Base-by-base conservation (phyloP, 805 yeast genomes). In the Cyberlindnera xylosilytica region DNA sequence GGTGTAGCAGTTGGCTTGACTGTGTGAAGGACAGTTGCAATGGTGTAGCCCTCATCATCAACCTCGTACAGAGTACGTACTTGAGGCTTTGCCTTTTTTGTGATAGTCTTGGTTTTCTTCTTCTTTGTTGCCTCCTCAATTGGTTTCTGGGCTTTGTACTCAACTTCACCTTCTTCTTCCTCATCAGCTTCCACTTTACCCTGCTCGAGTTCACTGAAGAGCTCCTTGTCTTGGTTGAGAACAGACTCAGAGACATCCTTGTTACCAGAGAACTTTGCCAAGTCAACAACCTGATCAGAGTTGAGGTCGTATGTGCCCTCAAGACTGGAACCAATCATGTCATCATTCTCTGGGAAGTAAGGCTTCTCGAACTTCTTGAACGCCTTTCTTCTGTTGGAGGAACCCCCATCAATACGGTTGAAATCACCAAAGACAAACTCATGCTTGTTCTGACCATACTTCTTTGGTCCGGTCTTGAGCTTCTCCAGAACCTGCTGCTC, bases 1-100 rank as follows among this genome's bases (percentile, higher is more conserved):
- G 63, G 54, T 33, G 72, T 70, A n/a, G 50, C 51, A 27, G 47
- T 51, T 15, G 56, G 60, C 15, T 37, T 56, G 18, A 48, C 47
- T 9, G 61, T 63, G 37, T 58, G 63, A 3, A 60, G 56, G 10
- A 49, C 52, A 12, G 61, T 56, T 5, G 49, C 61, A 13, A 51
- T 45, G 8, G 60, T 56, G 27, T 17, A 39, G 36, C 58, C 62
- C 20, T 42, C 56, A 16, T 53, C 65, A 31, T 57, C 60, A 31
- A 47, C 42, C 36, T 50, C 62, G 30, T 53, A 58, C 11, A 57
- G 48, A 7, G 57, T 53, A 38, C 54, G 62, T 13, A 51, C 20
- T 47, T 51, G 26, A 6, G 43, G 40, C 35, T 32, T 20, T n/a
- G n/a, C n/a, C 23, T 29, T 13, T 17, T 16, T 34, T 34, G 28